Evolutionary conservation across 2,329 filamentous ascomycete species (phyloP).

Genomic region (Calonectria leucothoes): DNA sequence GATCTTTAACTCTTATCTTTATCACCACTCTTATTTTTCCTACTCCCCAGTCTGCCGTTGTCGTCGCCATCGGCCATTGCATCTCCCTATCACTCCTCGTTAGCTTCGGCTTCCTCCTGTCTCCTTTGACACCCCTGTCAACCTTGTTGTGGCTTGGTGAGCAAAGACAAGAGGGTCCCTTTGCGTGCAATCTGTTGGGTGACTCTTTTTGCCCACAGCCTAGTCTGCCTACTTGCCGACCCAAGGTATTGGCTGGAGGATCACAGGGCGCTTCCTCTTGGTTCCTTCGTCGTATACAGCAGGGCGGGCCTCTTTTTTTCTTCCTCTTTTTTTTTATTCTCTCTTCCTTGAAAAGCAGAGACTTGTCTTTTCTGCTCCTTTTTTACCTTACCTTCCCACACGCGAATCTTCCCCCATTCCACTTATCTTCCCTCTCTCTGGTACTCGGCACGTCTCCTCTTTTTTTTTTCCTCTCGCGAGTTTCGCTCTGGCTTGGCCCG

Average conservation of each 20-base stretch:
- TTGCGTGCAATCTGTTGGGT: constrained; percentile 3
- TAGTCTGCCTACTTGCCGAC: constrained; percentile 3
- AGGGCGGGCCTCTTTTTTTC: background rate
- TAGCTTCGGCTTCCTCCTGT: background rate
- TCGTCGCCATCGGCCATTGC: background rate
- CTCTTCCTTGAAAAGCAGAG: constrained; percentile 6
- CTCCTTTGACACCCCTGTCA: background rate
- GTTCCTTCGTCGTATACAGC: background rate
- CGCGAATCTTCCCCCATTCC: background rate
- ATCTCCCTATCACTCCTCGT: background rate
- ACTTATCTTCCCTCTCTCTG: background rate
- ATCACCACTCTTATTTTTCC: constrained; percentile 4
- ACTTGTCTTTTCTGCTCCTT: constrained; percentile 1
- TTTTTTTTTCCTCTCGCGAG: background rate
- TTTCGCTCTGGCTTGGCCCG: constrained; percentile 8
- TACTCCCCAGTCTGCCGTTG: background rate
- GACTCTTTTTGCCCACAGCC: constrained; percentile 3
- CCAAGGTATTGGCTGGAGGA: constrained; percentile 1
- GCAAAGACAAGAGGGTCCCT: background rate
- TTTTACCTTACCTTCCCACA: background rate
- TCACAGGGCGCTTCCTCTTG: background rate
- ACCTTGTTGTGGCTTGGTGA: constrained; percentile 8
- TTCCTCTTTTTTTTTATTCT: background rate
- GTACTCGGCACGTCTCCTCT: background rate
- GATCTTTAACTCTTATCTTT: background rate